Evolutionary conservation across 2,329 filamentous ascomycete species (phyloP).

Genomic region (Chaetothyriales sp.): DNA sequence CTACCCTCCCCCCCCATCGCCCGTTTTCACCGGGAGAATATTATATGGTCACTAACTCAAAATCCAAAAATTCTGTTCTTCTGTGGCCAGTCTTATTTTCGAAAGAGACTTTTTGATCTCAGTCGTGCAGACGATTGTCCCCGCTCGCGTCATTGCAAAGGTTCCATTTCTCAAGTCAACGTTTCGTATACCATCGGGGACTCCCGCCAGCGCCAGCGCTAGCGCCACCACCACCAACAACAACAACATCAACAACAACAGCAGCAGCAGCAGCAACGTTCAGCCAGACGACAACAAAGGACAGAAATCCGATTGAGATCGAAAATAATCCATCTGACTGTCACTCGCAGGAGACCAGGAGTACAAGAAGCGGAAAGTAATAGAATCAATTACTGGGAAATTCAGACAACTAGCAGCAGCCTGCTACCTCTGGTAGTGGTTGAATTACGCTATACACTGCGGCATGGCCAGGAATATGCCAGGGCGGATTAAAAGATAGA

Average conservation of each 20-base stretch:
- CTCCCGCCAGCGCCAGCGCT: not conserved
- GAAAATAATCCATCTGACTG: not conserved
- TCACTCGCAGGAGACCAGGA: not conserved
- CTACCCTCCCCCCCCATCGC: no score
- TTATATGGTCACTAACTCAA: not conserved
- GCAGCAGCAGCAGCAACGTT: not conserved
- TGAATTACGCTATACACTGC: not conserved
- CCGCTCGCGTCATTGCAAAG: constrained; percentile 12
- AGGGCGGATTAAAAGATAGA: not conserved
- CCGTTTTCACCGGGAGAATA: not conserved
- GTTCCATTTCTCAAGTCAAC: constrained; percentile 22
- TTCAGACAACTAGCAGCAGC: not conserved
- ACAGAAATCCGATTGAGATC: not conserved
- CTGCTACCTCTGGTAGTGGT: not conserved
- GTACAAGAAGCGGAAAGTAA: not conserved
- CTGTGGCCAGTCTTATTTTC: constrained; percentile 7
- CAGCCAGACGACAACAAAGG: not conserved
- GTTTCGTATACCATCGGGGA: not conserved
- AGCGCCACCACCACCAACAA: no score
- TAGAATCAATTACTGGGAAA: not conserved
- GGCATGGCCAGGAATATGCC: constrained; percentile 10
- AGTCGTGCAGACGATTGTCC: constrained; percentile 10
- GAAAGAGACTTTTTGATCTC: constrained; percentile 12
- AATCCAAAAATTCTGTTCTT: not conserved
- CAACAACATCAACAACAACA: no score